Conservation (phyloP, 2,329 filamentous ascomycete species). For the Nakataea oryzae region DNA sequence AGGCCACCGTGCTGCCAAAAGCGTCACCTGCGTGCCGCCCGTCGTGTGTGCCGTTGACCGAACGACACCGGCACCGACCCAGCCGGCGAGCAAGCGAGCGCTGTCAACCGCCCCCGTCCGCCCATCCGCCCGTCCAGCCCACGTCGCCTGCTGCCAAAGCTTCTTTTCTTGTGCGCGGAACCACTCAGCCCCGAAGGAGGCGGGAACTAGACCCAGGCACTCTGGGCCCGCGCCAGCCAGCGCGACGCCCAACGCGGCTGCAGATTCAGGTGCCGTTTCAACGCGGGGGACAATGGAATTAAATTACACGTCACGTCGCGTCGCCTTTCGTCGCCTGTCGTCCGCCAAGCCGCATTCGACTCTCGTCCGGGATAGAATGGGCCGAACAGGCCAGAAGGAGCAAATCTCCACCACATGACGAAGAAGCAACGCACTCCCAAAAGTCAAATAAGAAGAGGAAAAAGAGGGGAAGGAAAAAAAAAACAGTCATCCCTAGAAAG, state of each 20-base stretch:
- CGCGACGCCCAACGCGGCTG: not conserved
- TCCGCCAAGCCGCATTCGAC: too few relatives aligned
- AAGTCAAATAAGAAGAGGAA: not conserved
- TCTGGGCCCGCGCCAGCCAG: not conserved
- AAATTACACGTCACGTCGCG: not conserved
- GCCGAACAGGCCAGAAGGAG: not conserved
- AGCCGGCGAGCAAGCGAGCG: too few relatives aligned
- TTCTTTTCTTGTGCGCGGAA: not conserved
- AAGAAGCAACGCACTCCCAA: not conserved
- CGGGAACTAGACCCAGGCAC: too few relatives aligned
- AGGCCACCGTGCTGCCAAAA: too few relatives aligned
- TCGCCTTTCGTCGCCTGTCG: not conserved
- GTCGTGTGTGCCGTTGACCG: too few relatives aligned
- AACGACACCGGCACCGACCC: not conserved
- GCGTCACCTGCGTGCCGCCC: too few relatives aligned
- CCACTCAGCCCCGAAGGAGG: not conserved
- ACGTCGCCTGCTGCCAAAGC: too few relatives aligned
- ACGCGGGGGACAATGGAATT: not conserved
- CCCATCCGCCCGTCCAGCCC: too few relatives aligned
- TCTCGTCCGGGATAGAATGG: not conserved
- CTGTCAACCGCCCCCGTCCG: too few relatives aligned
- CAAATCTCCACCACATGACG: not conserved
- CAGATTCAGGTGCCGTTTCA: not conserved
- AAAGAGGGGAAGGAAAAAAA: not conserved
- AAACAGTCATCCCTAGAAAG: too few relatives aligned